A percentile compares a stretch with the other conserved stretches of the same genome.
These are phyloP conservation scores for Escallonia rubra DNA, from an alignment of 129 eudicot species.

Conservation along the genomic window DNA sequence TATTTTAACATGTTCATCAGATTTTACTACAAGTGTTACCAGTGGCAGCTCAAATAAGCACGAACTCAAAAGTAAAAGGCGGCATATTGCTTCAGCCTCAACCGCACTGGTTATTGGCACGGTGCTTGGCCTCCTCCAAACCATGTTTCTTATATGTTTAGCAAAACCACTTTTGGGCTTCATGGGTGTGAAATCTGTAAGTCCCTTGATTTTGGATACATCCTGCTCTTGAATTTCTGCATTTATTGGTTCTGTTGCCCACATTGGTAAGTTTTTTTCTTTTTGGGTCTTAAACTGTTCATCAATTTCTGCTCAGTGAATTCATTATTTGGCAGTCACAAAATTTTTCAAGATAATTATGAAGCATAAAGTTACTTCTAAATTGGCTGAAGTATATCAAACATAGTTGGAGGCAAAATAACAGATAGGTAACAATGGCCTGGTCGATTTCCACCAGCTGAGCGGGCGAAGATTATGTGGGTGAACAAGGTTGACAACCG, in stretches of 20 bases:
- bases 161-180: slow-evolving; percentile 50
- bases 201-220: slow-evolving; percentile 2
- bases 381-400: too few relatives aligned
- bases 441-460: too few relatives aligned
- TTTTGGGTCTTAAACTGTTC: background rate
- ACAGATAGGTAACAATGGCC: too few relatives aligned
- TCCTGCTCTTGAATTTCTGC: background rate
- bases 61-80: slow-evolving; percentile 21
- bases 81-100: slow-evolving; percentile 79
- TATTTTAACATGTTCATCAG: slow-evolving; percentile 16
- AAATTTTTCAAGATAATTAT: too few relatives aligned
- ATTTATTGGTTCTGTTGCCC: too few relatives aligned
- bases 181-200: slow-evolving; percentile 76
- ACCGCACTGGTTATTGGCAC: slow-evolving; percentile 63
- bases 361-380: too few relatives aligned
- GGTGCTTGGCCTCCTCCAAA: slow-evolving; percentile 68
- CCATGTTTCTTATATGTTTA: slow-evolving; percentile 45
- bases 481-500: too few relatives aligned
- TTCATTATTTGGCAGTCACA: too few relatives aligned
- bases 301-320: too few relatives aligned
- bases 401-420: too few relatives aligned
- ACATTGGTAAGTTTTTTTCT: too few relatives aligned
- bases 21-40: slow-evolving; percentile 13
- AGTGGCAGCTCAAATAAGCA: slow-evolving; percentile 4
- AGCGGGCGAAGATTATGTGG: too few relatives aligned